Conservation (phyloP, 768 basidiomycete genomes). For the Boletus insuetus region DNA sequence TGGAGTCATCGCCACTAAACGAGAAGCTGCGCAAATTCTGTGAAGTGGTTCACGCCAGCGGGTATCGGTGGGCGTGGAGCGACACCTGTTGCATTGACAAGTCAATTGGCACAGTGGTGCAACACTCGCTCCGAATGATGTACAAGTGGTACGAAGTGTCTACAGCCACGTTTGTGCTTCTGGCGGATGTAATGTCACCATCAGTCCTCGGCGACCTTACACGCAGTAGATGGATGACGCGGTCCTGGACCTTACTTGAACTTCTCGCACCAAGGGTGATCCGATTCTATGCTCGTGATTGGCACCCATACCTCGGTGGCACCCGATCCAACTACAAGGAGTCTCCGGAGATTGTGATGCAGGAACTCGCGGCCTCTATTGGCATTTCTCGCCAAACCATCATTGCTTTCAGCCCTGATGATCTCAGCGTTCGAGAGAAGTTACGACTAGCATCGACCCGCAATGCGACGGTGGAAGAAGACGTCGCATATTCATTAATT, state of each 20-base stretch:
- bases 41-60: neutral
- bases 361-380: conserved; percentile 3
- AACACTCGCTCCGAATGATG: conserved; percentile 11
- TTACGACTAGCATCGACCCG: conserved; percentile 11
- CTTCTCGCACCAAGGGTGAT: conserved; percentile 9
- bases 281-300: conserved; percentile 5
- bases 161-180: neutral
- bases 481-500: conserved; percentile 9
- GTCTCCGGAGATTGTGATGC: conserved; percentile 4
- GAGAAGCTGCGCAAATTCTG: conserved; percentile 11
- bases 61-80: conserved; percentile 15
- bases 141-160: conserved; percentile 13
- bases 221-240: conserved; percentile 6
- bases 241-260: conserved; percentile 16
- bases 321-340: conserved; percentile 6
- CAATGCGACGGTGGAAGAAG: conserved; percentile 5
- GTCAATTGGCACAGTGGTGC: conserved; percentile 2
- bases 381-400: conserved; percentile 5
- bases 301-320: conserved; percentile 9
- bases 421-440: conserved; percentile 7
- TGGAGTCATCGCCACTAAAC: neutral
- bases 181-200: neutral
- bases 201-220: neutral
- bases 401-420: neutral
- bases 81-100: conserved; percentile 15